Base-by-base conservation (phyloP, 2,329 filamentous ascomycete genomes). In the Ascochyta koolunga region DNA sequence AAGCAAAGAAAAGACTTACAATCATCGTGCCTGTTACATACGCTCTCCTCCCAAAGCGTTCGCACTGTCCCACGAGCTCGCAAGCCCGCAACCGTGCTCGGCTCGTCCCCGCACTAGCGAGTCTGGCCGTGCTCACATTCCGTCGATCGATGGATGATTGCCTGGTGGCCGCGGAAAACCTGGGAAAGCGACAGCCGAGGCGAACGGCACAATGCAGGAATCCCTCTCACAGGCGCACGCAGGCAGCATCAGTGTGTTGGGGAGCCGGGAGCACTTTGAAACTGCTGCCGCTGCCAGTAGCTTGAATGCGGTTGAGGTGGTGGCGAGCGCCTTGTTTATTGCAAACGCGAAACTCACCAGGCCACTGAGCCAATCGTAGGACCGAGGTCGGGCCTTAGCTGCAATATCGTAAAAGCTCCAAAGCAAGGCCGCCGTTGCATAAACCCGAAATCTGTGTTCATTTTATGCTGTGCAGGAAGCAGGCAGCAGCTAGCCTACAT, bases 231-330 rank as follows among this genome's bases (percentile, higher is more conserved):
- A 24, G 2, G n/a, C 29, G 13, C 29, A 32, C 16, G 29, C 19
- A 29, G 24, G 35, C 35, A 35, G 33, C 45, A 35, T 49, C 5
- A 24, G 22, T 24, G 22, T 31, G 24, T 44, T 41, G 51, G 51
- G 45, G 36, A 54, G 40, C 45, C 51, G 51, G 51, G 24, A 50
- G 21, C n/a, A 22, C 16, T 24, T 16, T 27, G 36, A 25, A 41
- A 36, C 31, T 4, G 39, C 16, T 29, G 27, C 39, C 54, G 36
- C 44, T 49, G 32, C 52, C 56, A 35, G 32, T 47, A 29, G 42
- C 36, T 31, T 35, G 47, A 31, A 16, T 29, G 11, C 38, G 50
- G 50, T 48, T 56, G 54, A 58, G 60, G 50, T 66, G 61, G 61
- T 59, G 54, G 55, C 51, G 56, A 59, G 54, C 56, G 51, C 36